A percentile compares a stretch with the other conserved stretches of the same genome.
These are phyloP conservation scores for Exserohilum turcica DNA, from an alignment of 2,329 filamentous ascomycete genomes.

Conservation along the genomic window DNA sequence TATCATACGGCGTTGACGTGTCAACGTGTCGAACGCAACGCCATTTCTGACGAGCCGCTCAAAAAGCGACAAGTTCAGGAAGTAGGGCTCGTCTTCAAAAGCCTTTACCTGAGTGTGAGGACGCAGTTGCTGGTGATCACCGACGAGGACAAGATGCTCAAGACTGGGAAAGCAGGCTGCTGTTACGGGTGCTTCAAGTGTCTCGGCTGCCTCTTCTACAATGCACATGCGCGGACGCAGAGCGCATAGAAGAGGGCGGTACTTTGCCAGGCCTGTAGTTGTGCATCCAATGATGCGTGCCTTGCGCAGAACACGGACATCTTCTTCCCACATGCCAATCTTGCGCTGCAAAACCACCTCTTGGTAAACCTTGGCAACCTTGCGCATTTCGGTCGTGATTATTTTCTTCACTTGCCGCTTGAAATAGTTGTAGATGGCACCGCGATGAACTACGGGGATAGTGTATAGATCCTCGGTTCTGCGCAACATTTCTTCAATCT, in stretches of 20 bases:
- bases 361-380: conserved; percentile 58
- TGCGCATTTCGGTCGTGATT: conserved; percentile 56
- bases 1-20: conserved; percentile 74
- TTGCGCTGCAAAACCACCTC: conserved; percentile 59
- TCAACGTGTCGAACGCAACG: conserved; percentile 68
- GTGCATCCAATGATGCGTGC: conserved; percentile 70
- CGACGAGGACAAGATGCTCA: conserved; percentile 71
- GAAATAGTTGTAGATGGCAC: conserved; percentile 69
- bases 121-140: conserved; percentile 80
- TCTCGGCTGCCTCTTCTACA: conserved; percentile 82
- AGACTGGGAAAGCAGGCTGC: conserved; percentile 65
- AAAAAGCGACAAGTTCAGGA: conserved; percentile 77
- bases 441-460: conserved; percentile 62
- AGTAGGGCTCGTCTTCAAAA: conserved; percentile 65
- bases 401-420: conserved; percentile 59
- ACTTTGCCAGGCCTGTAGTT: conserved; percentile 81
- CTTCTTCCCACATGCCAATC: conserved; percentile 63
- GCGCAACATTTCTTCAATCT: conserved; percentile 48
- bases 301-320: conserved; percentile 51
- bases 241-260: conserved; percentile 70
- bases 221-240: conserved; percentile 71
- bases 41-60: conserved; percentile 73
- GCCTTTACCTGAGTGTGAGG: conserved; percentile 68
- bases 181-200: conserved; percentile 67
- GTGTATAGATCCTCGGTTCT: conserved; percentile 62